Base-by-base conservation (phyloP, 352 stramenopile species). In the Phytopythium aichiense region DNA sequence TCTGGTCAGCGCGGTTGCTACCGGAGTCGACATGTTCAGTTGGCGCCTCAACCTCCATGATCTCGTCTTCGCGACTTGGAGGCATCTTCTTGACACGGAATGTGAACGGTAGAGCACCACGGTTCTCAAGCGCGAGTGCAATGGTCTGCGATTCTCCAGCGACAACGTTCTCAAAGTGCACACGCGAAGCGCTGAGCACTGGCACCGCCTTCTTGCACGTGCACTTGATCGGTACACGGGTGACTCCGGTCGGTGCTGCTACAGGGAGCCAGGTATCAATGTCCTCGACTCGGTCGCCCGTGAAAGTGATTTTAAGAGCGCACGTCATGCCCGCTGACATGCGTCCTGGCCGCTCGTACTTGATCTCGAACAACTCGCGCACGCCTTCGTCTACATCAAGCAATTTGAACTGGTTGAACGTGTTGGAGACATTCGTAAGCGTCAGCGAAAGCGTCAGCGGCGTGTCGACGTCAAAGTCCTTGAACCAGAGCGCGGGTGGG, bases 371-470 rank as follows among this genome's bases (percentile, higher is more conserved):
- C 28, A 90, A 88, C 42, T 96, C 85, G 16, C 73, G 71, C 18
- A 97, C 64, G 8, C 83, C 62, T 35, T 94, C 82, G 20, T 73
- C 61, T 18, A 98, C 68, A 0, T 80, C 66, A 1, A 96, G 67
- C 9, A 97, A 56, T 38, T 92, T 93, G 67, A 98, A 97, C 42
- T 88, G 85, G 71, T 97, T 97, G 65, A 98, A 97, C 0, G 88
- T 96, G 45, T 95, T 89, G 0, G 88, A 97, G 5, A 96, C 79
- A 56, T 98, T 98, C 0, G 92, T 98, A 35, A 98, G 71, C 7
- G 79, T 89, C 35, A 97, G 87, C 9, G 48, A 60, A 25, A 84
- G 68, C 38, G 53, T 68, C 60, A 94, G 78, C 4, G 83, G 68
- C 43, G 67, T 65, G 18, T 84, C 86, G 2, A 97, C 72, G 7